These are phyloP conservation scores for Piloderma croceum DNA, from an alignment of 768 basidiomycete species.

Conservation along the genomic window DNA sequence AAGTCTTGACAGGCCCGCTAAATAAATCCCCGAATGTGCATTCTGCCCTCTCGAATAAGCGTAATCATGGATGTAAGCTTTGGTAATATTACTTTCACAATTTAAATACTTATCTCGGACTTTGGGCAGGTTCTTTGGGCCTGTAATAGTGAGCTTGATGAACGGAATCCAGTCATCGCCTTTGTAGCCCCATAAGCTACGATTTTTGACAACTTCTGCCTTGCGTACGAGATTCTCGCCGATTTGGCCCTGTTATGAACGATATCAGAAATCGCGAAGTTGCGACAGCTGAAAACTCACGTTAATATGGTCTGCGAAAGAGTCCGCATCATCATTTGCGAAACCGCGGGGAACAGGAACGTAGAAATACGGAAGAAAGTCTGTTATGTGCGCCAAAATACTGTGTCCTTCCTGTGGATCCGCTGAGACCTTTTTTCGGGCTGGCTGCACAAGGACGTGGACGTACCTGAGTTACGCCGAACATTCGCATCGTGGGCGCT, in stretches of 20 bases:
- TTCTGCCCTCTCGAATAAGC: slow-evolving; percentile 70
- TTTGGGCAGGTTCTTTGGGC: slow-evolving; percentile 76
- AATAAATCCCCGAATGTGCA: slow-evolving; percentile 61
- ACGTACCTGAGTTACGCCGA: slow-evolving; percentile 82
- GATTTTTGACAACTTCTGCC: slow-evolving; percentile 57
- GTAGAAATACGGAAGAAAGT: slow-evolving; percentile 92
- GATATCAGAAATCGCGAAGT: not conserved
- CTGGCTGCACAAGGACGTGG: slow-evolving; percentile 1
- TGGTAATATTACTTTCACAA: slow-evolving; percentile 7
- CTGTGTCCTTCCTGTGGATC: slow-evolving; percentile 71
- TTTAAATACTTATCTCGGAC: slow-evolving; percentile 74
- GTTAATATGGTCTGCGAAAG: slow-evolving; percentile 69
- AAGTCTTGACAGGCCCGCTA: slow-evolving; percentile 57
- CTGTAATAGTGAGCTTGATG: slow-evolving; percentile 73
- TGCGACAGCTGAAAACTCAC: too few species aligned
- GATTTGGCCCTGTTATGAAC: slow-evolving; percentile 24
- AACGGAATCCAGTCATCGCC: slow-evolving; percentile 79
- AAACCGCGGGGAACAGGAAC: slow-evolving; percentile 85
- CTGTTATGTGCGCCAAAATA: slow-evolving; percentile 75
- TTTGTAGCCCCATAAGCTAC: slow-evolving; percentile 81
- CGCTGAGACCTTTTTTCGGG: not conserved
- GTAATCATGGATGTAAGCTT: slow-evolving; percentile 31
- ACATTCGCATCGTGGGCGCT: slow-evolving; percentile 59
- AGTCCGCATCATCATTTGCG: slow-evolving; percentile 52
- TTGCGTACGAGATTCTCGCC: slow-evolving; percentile 38